A percentile compares a stretch with the other conserved stretches of the same genome.
These are phyloP conservation scores for Coleophoma eucalyptorum DNA, from an alignment of 2,329 filamentous ascomycete species.

Conservation along the genomic window DNA sequence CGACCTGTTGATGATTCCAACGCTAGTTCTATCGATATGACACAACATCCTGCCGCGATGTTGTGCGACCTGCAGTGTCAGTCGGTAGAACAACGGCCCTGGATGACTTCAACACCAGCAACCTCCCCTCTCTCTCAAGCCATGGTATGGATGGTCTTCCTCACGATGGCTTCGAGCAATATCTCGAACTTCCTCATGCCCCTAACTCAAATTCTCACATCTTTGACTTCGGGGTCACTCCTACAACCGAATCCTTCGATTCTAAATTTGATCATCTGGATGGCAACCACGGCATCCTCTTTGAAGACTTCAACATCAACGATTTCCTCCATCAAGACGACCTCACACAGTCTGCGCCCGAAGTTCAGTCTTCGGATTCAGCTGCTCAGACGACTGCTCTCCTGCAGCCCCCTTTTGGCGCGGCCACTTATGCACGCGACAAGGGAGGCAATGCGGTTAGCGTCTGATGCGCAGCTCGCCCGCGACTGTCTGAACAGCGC, in stretches of 20 bases:
- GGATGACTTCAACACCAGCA: slow-evolving; percentile 22
- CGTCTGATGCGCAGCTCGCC: slow-evolving; percentile 44
- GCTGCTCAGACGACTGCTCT: slow-evolving; percentile 49
- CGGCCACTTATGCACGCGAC: slow-evolving; percentile 72
- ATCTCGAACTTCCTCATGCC: slow-evolving; percentile 66
- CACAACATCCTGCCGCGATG: slow-evolving; percentile 99
- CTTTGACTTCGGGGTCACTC: slow-evolving; percentile 72
- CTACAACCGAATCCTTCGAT: slow-evolving; percentile 66
- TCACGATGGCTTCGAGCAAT: slow-evolving; percentile 66
- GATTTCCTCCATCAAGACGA: slow-evolving; percentile 49
- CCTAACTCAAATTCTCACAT: slow-evolving; percentile 70
- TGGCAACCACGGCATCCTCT: slow-evolving; percentile 54
- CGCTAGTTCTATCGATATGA: slow-evolving; percentile 66
- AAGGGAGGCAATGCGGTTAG: slow-evolving; percentile 69
- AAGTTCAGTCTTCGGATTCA: slow-evolving; percentile 29
- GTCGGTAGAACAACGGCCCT: slow-evolving; percentile 55
- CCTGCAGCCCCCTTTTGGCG: slow-evolving; percentile 71
- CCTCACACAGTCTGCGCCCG: slow-evolving; percentile 22
- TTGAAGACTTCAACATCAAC: slow-evolving; percentile 48
- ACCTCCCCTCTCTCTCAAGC: slow-evolving; percentile 23
- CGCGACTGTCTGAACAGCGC: slow-evolving; percentile 25
- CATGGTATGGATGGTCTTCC: slow-evolving; percentile 55
- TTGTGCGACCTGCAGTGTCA: slow-evolving; percentile 99
- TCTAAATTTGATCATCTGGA: slow-evolving; percentile 64
- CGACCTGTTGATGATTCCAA: slow-evolving; percentile 44